Evolutionary conservation across 2,329 filamentous ascomycete species (phyloP), one percentile per base, ranked within the genome.

Genomic region (Endothia cerciana): DNA sequence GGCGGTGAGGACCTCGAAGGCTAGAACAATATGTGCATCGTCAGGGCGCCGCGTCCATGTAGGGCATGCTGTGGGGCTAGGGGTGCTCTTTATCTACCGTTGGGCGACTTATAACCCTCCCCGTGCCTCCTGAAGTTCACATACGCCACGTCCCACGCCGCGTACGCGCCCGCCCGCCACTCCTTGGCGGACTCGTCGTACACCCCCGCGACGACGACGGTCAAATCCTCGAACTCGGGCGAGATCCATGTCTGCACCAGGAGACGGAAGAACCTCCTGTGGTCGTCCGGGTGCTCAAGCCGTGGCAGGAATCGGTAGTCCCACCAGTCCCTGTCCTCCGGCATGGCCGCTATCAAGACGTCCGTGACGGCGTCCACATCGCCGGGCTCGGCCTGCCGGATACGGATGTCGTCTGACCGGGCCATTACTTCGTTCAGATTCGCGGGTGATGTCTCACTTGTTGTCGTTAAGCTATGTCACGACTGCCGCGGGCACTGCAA

Each of bases 81-180:
- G 1, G n/a, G 25, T 11, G 3, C 22, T 22, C n/a, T 51, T n/a
- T 22, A 1, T 36, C 40, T 57, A 64, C 62, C 25, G 17, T 11
- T 58, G 13, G 28, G 62, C 11, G 53, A 55, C 10, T 59, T 10
- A 40, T 64, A 64, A 19, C 30, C 43, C 22, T 45, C 11, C 3
- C 62, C 62, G 11, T 38, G 43, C 25, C 33, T 64, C 30, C 62
- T 45, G 10, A 38, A 49, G n/a, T 64, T 64, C 53, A 45, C 55
- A 38, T 64, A 64, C n/a, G 62, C 6, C 53, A 64, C 55, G 43
- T 64, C 41, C 53, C 51, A 64, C n/a, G 55, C 62, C 25, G 62
- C 62, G 36, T 64, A 64, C 8, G 53, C 51, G 22, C 53, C 62
- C 11, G 28, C 19, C 38, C 30, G 36, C 43, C 53, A 55, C 38